These are phyloP conservation scores for Medicago arabica DNA, from an alignment of 306 rosid genomes.

Conservation along the genomic window DNA sequence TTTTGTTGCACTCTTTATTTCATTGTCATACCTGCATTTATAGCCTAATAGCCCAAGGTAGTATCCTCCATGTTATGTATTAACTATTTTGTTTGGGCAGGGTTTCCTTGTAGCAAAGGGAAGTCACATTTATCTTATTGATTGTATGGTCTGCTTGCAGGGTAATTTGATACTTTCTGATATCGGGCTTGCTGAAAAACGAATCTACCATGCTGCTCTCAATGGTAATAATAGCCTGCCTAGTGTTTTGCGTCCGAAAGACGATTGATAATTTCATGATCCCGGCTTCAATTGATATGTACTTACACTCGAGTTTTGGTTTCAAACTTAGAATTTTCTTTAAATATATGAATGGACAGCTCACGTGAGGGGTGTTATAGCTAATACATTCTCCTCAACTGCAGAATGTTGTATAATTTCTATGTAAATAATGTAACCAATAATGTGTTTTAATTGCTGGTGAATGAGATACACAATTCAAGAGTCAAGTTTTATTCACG, in stretches of 20 bases:
- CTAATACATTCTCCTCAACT: conserved; percentile 43
- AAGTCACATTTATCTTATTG: background rate
- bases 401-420: conserved; percentile 54
- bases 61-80: conserved; percentile 24
- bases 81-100: conserved; percentile 13
- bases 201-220: conserved; percentile 92
- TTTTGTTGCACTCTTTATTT: conserved; percentile 17
- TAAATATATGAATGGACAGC: conserved; percentile 53
- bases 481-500: conserved; percentile 11
- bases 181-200: conserved; percentile 92
- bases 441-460: conserved; percentile 38
- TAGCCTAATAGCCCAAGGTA: conserved; percentile 16
- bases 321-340: conserved; percentile 47
- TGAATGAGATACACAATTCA: conserved; percentile 37
- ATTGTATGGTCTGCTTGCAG: conserved; percentile 55
- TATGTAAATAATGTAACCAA: conserved; percentile 45
- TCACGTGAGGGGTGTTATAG: conserved; percentile 48
- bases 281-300: conserved; percentile 68
- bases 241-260: conserved; percentile 98
- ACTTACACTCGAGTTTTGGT: conserved; percentile 61
- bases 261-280: conserved; percentile 90
- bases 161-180: conserved; percentile 79
- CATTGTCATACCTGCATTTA: background rate
- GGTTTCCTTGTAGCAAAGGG: conserved; percentile 29
- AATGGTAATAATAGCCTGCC: conserved; percentile 98